phyloP scores from a whole-genome alignment of 495 filamentous ascomycete genomes.

The Xylaria curta region DNA sequence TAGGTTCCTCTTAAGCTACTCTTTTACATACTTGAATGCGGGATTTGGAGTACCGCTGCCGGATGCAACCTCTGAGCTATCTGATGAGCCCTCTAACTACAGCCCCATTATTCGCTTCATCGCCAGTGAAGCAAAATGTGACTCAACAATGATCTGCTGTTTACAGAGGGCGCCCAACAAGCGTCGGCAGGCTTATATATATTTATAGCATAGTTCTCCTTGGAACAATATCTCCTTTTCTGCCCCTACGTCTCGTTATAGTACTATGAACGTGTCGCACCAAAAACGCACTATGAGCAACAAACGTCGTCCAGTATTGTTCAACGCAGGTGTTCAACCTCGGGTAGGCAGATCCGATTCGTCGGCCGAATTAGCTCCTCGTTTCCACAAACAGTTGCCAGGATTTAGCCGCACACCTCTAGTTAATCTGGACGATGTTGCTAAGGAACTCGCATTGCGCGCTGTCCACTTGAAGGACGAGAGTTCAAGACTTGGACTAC shows the following conservation, averaged over 20 bases:
- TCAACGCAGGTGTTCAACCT: neutral
- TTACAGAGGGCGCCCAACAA: slow-evolving; percentile 7
- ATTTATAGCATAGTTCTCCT: neutral
- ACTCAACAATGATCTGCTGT: neutral
- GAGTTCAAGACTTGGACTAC: slow-evolving; percentile 64
- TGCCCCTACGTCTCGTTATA: neutral
- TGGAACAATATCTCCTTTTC: neutral
- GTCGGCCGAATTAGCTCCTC: neutral
- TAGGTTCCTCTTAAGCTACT: neutral
- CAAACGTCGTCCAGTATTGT: slow-evolving; percentile 12
- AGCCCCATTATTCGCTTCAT: neutral
- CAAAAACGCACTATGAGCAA: neutral
- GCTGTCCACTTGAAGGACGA: slow-evolving; percentile 67
- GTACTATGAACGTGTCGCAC: neutral
- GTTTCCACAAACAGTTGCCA: slow-evolving; percentile 61
- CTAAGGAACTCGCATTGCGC: slow-evolving; percentile 60
- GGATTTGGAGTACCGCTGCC: neutral
- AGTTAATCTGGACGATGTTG: slow-evolving; percentile 56
- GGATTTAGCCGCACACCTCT: slow-evolving; percentile 58
- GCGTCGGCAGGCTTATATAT: neutral
- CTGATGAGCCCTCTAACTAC: neutral
- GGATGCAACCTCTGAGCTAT: neutral
- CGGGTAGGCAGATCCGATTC: neutral
- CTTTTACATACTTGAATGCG: slow-evolving; percentile 1
- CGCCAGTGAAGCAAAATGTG: too few species aligned